Conservation (phyloP, 139 green algal species). For the Dunaliella primolecta region DNA sequence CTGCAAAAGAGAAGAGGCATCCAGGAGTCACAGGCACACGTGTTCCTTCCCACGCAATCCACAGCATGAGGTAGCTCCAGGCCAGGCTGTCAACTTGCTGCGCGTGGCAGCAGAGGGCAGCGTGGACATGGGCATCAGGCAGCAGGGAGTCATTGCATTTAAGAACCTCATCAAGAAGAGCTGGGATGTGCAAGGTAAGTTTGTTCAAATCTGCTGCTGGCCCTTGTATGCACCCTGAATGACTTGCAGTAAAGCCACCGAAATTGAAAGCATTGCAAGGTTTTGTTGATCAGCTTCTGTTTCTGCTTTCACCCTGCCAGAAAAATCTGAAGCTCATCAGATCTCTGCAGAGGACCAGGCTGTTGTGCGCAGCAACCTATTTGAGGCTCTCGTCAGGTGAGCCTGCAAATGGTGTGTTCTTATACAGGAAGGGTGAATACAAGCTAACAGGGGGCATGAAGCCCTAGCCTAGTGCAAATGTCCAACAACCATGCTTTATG, state of each 20-base stretch:
- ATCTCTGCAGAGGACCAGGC: not conserved
- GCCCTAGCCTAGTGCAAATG: too few species aligned
- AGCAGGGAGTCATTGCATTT: slow-evolving; percentile 90
- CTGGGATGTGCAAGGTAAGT: slow-evolving; percentile 60
- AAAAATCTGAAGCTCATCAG: not conserved
- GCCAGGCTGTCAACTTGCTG: slow-evolving; percentile 77
- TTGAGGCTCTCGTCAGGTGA: not conserved
- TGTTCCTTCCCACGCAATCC: not conserved
- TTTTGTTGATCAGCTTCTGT: too few species aligned
- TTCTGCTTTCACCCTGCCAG: too few species aligned
- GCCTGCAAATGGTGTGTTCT: too few species aligned
- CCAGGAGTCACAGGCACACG: too few species aligned
- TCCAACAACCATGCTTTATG: too few species aligned
- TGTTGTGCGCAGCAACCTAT: not conserved
- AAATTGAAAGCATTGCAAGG: not conserved
- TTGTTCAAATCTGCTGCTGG: not conserved
- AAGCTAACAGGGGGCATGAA: too few species aligned
- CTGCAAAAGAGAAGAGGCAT: too few species aligned
- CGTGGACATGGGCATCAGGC: slow-evolving; percentile 71
- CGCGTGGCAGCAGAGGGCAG: slow-evolving; percentile 68
- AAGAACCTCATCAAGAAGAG: slow-evolving; percentile 86
- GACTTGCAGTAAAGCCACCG: not conserved
- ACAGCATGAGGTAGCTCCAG: slow-evolving; percentile 62
- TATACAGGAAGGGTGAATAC: too few species aligned
- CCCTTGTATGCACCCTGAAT: not conserved